Evolutionary conservation across 2,329 filamentous ascomycete species (phyloP), one percentile per base, ranked within the genome.

Genomic region (Apiospora rasikravindrae): DNA sequence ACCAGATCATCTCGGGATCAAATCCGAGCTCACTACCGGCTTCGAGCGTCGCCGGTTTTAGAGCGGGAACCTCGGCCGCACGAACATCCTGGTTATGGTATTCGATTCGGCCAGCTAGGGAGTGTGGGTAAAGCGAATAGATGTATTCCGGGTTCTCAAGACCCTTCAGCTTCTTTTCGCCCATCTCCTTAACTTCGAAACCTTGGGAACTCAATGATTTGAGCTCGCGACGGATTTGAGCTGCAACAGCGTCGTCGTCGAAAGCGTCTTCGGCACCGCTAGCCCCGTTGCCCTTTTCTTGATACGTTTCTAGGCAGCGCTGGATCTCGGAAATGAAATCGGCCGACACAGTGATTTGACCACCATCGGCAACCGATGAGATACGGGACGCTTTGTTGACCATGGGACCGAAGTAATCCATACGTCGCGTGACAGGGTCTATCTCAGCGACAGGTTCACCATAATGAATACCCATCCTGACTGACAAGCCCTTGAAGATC

Each of bases 371-470:
- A 61, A 98, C 95, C 29, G 94, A 93, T 8, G 94, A 96, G 75
- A 99, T 97, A 84, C 96, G 93, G 22, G 96, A 93, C 0, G 96
- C 94, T 79, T 97, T 95, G 84, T 99, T 99, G 78, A 99, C 96
- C 95, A 99, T 99, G 19, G 96, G 96, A 0, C 96, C 96, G 80
- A 98, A 99, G 84, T 99, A 99, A 79, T 99, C 96, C 96, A 99
- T 99, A 74, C 96, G 94, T 72, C 95, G 93, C 1, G 96, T 99
- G 69, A 99, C 95, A 0, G 96, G 96, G 82, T 99, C 96, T 68
- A 93, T 93, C 82, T 99, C 96, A 80, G 95, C 97, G 77, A 99
- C 95, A 7, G 96, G 96, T 73, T 93, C 91, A 76, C 96, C 96
- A 89, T 93, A 99, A 82, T 99, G 96, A 73, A 97, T 94, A 77